These are phyloP conservation scores for Neopestalotiopsis sp. DNA, from an alignment of 2,329 filamentous ascomycete species.

Conservation along the genomic window DNA sequence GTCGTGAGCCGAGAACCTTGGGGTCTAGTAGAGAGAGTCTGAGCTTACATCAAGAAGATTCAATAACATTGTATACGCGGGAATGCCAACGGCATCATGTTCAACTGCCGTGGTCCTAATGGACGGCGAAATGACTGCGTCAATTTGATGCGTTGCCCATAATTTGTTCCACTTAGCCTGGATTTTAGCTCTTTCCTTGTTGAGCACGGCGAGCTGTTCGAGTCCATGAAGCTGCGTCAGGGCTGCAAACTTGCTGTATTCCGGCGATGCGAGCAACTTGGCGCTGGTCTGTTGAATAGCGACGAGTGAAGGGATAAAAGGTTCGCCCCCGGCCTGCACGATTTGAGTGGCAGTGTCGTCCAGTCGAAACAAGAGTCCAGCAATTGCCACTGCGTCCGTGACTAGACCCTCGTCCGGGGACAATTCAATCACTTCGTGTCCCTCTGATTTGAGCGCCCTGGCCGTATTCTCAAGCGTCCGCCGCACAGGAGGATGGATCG, in stretches of 20 bases:
- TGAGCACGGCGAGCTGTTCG: slow-evolving; percentile 46
- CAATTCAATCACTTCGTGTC: slow-evolving; percentile 49
- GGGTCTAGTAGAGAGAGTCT: background rate
- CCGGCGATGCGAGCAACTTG: slow-evolving; percentile 35
- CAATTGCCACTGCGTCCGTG: slow-evolving; percentile 34
- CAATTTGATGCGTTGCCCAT: slow-evolving; percentile 49
- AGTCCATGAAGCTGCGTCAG: slow-evolving; percentile 36
- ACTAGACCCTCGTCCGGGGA: slow-evolving; percentile 34
- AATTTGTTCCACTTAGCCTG: slow-evolving; percentile 45
- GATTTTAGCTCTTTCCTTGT: slow-evolving; percentile 41
- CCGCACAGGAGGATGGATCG: slow-evolving; percentile 55
- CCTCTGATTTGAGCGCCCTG: slow-evolving; percentile 42
- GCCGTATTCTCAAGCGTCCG: slow-evolving; percentile 48
- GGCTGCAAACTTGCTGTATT: slow-evolving; percentile 24
- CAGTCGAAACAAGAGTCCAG: slow-evolving; percentile 47
- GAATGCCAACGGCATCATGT: slow-evolving; percentile 54
- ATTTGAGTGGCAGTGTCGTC: slow-evolving; percentile 36
- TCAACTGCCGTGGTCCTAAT: slow-evolving; percentile 55
- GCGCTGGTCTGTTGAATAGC: slow-evolving; percentile 32
- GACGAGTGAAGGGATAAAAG: slow-evolving; percentile 23
- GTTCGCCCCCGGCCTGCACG: slow-evolving; percentile 43
- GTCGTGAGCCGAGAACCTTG: background rate
- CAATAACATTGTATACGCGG: slow-evolving; percentile 53
- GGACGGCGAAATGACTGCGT: slow-evolving; percentile 53
- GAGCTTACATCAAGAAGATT: slow-evolving; percentile 57